Conservation (phyloP, 768 basidiomycete genomes). For the Trichaptum fuscoviolaceum region DNA sequence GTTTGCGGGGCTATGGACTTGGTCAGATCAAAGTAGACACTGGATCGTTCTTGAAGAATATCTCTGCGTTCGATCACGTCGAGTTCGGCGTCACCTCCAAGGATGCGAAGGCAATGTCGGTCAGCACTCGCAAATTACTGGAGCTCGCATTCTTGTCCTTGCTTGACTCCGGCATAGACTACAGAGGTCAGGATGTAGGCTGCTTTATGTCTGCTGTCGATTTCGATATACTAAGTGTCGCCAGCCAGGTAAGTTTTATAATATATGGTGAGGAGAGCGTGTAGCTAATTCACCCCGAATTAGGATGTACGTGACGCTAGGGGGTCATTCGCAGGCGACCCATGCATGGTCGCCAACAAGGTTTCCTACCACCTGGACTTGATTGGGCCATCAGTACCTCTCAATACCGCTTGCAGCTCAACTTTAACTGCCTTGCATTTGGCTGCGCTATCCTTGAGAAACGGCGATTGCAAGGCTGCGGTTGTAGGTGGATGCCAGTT, state of each 20-base stretch:
- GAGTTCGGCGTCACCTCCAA: conserved; percentile 27
- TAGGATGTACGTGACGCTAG: conserved; percentile 31
- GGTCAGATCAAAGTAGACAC: conserved; percentile 24
- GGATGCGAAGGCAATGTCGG: not conserved
- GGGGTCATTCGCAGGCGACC: conserved; percentile 30
- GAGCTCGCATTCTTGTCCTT: not conserved
- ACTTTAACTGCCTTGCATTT: conserved; percentile 41
- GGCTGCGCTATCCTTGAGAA: conserved; percentile 37
- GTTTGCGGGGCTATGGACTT: conserved; percentile 22
- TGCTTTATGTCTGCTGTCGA: not conserved
- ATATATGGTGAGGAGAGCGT: no score
- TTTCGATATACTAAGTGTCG: not conserved
- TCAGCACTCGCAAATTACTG: not conserved
- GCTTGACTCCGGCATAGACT: not conserved
- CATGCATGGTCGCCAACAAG: conserved; percentile 34
- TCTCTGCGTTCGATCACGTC: conserved; percentile 30
- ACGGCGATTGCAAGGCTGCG: conserved; percentile 43
- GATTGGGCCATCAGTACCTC: conserved; percentile 44
- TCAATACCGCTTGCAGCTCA: conserved; percentile 49
- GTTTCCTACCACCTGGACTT: conserved; percentile 32
- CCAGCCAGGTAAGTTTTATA: not conserved
- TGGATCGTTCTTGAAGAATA: conserved; percentile 35
- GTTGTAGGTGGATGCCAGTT: conserved; percentile 39
- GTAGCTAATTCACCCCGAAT: no score
- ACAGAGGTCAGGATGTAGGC: not conserved